These are phyloP conservation scores for Aristolochia fimbriata DNA, from an alignment of 164 flowering plant species.

Conservation along the genomic window DNA sequence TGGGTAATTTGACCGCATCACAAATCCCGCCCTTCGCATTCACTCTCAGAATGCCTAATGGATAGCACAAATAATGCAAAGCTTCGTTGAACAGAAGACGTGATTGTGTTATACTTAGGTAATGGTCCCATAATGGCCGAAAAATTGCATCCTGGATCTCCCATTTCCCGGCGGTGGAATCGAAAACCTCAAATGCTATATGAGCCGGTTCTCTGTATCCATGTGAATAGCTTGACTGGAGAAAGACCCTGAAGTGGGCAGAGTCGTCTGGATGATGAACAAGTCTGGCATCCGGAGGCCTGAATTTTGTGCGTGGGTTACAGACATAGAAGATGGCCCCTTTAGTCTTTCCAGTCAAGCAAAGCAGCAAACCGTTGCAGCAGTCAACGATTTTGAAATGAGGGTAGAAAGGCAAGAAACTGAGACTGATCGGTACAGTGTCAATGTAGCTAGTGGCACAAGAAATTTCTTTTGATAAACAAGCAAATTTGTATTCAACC, in stretches of 20 bases:
- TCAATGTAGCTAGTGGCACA: background rate
- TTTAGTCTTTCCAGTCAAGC: too few relatives aligned
- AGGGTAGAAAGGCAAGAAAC: background rate
- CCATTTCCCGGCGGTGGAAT: background rate
- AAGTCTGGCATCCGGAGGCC: background rate
- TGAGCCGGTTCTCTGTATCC: background rate
- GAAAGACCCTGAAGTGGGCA: constrained; percentile 1
- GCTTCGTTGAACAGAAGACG: background rate
- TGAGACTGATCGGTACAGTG: background rate
- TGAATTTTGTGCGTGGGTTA: background rate
- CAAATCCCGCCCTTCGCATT: background rate
- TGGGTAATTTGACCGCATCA: background rate
- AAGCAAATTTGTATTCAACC: background rate
- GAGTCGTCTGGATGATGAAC: background rate
- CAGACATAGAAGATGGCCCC: background rate
- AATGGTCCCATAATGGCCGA: background rate
- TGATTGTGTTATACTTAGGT: background rate
- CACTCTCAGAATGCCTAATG: background rate
- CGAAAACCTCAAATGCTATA: background rate
- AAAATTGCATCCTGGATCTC: background rate
- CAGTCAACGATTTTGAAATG: background rate
- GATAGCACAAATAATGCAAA: background rate
- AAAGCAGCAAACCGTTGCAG: constrained; percentile 4
- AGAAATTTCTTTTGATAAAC: background rate
- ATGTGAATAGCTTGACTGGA: background rate